Conservation (phyloP, 2,329 filamentous ascomycete genomes). For the Fusarium sororula region DNA sequence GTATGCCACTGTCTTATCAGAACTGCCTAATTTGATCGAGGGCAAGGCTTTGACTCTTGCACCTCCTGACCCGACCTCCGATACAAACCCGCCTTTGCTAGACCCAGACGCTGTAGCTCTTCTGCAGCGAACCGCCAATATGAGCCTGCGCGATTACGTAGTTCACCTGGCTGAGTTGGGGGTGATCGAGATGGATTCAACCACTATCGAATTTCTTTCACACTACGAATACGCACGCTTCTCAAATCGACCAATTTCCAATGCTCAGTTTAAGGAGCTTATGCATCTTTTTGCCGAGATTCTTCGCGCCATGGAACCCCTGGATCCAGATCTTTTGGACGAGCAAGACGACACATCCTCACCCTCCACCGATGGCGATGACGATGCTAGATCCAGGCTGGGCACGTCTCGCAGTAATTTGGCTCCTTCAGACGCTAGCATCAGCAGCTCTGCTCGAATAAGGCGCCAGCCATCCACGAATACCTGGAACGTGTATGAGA, state of each 20-base stretch:
- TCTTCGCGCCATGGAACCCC: conserved; percentile 75
- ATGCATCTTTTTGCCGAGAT: conserved; percentile 89
- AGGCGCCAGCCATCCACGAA: conserved; percentile 54
- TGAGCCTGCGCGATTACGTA: conserved; percentile 84
- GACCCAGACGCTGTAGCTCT: conserved; percentile 75
- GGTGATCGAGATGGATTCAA: conserved; percentile 59
- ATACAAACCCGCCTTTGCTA: conserved; percentile 56
- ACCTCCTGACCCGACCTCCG: conserved; percentile 60
- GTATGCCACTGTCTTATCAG: conserved; percentile 81
- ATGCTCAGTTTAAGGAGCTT: conserved; percentile 76
- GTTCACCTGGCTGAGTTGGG: conserved; percentile 73
- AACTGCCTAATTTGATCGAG: conserved; percentile 90
- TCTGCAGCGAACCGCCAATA: conserved; percentile 74
- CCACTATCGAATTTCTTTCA: conserved; percentile 71
- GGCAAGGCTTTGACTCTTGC: conserved; percentile 91
- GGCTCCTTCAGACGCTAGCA: conserved; percentile 45
- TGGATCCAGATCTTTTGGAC: conserved; percentile 64
- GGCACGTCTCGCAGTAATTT: conserved; percentile 50
- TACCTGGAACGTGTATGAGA: conserved; percentile 58
- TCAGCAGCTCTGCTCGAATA: conserved; percentile 44
- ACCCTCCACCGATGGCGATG: conserved; percentile 56
- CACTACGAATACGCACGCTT: conserved; percentile 89
- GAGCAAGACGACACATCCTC: conserved; percentile 38
- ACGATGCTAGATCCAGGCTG: conserved; percentile 54
- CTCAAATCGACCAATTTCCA: conserved; percentile 73